Conservation (phyloP, 805 yeast species). For the Cyberlindnera saturnus region DNA sequence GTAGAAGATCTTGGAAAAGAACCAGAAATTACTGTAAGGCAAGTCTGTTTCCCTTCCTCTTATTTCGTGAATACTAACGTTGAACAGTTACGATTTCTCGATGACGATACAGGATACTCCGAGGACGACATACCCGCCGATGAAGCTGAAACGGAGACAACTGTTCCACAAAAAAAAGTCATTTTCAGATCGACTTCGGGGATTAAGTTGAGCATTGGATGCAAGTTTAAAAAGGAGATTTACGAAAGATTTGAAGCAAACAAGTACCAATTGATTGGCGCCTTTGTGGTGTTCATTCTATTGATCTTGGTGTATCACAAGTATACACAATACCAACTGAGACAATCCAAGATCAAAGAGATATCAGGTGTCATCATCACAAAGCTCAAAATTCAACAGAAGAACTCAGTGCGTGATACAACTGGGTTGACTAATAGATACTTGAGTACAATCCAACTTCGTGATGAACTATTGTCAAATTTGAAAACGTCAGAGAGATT, state of each 20-base stretch:
- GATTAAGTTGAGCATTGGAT: slow-evolving; percentile 51
- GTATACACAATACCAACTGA: slow-evolving; percentile 31
- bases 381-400: slow-evolving; percentile 44
- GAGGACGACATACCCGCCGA: slow-evolving; percentile 30
- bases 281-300: slow-evolving; percentile 4
- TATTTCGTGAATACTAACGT: slow-evolving; percentile 20
- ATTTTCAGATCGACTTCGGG: slow-evolving; percentile 70
- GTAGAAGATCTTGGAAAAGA: slow-evolving; percentile 53
- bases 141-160: slow-evolving; percentile 33
- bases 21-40: slow-evolving; percentile 75
- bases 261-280: slow-evolving; percentile 14
- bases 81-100: slow-evolving; percentile 20
- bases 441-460: slow-evolving; percentile 64
- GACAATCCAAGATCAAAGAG: slow-evolving; percentile 37
- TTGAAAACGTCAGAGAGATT: slow-evolving; percentile 29
- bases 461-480: slow-evolving; percentile 52
- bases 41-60: slow-evolving; percentile 36
- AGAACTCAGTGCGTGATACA: slow-evolving; percentile 25
- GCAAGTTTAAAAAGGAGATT: slow-evolving; percentile 50
- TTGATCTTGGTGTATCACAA: slow-evolving; percentile 26
- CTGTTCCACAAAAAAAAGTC: slow-evolving; percentile 28
- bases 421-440: slow-evolving; percentile 36
- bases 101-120: slow-evolving; percentile 37
- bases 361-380: slow-evolving; percentile 42
- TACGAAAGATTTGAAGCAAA: slow-evolving; percentile 30